Percentiles rank a stretch among this genome's conserved stretches.
Conservation (phyloP, 2,329 filamentous ascomycete species). For the Albophoma yamanashiensis region DNA sequence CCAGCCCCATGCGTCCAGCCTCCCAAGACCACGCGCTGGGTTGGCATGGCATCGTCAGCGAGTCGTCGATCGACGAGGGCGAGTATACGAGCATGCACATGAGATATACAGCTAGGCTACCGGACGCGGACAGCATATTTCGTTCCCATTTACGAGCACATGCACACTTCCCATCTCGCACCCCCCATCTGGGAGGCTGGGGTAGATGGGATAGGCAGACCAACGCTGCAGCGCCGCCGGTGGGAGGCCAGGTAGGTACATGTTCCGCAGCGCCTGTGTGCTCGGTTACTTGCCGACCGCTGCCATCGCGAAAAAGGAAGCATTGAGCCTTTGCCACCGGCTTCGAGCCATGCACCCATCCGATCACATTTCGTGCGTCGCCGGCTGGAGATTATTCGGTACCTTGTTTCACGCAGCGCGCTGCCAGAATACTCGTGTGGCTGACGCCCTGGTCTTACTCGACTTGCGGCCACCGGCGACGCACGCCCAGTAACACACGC, state of each 20-base stretch:
- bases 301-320: not conserved
- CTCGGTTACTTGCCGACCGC: not conserved
- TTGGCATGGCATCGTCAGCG: not conserved
- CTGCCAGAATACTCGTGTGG: not conserved
- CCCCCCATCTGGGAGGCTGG: not conserved
- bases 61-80: not conserved
- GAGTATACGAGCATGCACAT: not conserved
- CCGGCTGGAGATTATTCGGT: not conserved
- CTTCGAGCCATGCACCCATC: not conserved
- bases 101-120: too few relatives aligned
- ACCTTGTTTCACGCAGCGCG: not conserved
- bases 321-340: not conserved
- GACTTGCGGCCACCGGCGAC: not conserved
- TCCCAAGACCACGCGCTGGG: not conserved
- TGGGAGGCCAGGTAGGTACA: not conserved
- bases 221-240: not conserved
- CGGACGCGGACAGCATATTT: not conserved
- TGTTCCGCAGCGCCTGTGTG: not conserved
- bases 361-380: not conserved
- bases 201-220: too few relatives aligned
- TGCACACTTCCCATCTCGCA: not conserved
- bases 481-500: not conserved
- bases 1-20: not conserved
- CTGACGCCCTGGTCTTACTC: not conserved
- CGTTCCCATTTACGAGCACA: not conserved